Conservation (phyloP, 305 asterid species). For the Solanum chacoense region DNA sequence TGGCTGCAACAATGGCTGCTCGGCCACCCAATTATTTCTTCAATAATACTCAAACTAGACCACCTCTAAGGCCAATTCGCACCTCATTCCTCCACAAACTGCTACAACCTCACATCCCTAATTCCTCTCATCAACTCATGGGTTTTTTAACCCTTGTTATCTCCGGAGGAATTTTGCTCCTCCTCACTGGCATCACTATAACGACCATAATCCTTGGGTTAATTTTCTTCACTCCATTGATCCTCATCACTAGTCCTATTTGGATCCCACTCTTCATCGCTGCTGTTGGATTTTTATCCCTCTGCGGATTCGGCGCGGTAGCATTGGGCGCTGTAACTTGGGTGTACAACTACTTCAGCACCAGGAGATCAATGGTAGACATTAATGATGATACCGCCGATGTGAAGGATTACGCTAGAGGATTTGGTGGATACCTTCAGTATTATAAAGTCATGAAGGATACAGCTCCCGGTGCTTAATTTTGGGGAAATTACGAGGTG, state of each 20-base stretch:
- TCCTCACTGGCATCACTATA: slow-evolving; percentile 43
- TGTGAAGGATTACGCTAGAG: slow-evolving; percentile 55
- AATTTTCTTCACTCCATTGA: slow-evolving; percentile 45
- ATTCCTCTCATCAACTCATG: slow-evolving; percentile 27
- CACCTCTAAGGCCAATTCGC: neutral
- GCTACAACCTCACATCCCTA: slow-evolving; percentile 23
- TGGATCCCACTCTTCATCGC: slow-evolving; percentile 57
- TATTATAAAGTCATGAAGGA: slow-evolving; percentile 25
- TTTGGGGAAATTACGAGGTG: neutral
- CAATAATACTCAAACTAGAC: neutral
- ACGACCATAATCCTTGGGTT: slow-evolving; percentile 23
- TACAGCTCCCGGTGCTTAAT: slow-evolving; percentile 87
- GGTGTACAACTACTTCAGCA: slow-evolving; percentile 51
- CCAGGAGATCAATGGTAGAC: slow-evolving; percentile 37
- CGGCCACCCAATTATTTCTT: slow-evolving; percentile 8
- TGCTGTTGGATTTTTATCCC: slow-evolving; percentile 32
- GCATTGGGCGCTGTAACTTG: slow-evolving; percentile 30
- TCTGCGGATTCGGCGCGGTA: slow-evolving; percentile 34
- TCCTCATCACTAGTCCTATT: slow-evolving; percentile 52
- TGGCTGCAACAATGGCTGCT: slow-evolving; percentile 18
- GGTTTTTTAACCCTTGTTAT: slow-evolving; percentile 29
- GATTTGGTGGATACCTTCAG: slow-evolving; percentile 39
- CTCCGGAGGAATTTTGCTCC: slow-evolving; percentile 61
- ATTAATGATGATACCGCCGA: slow-evolving; percentile 29
- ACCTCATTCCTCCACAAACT: slow-evolving; percentile 14